These are phyloP conservation scores for Rhizophagus sp. DNA, from an alignment of 192 early-diverging fungal species.

Conservation along the genomic window DNA sequence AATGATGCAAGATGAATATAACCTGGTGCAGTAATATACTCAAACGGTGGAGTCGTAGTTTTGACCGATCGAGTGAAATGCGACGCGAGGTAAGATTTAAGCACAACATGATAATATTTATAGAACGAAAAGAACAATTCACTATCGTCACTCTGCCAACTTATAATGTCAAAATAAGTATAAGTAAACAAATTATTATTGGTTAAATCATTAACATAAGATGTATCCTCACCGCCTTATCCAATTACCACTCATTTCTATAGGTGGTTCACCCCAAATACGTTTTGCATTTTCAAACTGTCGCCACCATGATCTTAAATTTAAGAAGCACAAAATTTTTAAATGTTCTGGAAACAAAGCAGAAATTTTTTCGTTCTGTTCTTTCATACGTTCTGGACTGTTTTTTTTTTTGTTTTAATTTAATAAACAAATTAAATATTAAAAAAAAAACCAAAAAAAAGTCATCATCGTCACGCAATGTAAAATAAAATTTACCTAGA, in stretches of 20 bases:
- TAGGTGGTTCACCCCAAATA: conserved; percentile 33
- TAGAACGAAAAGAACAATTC: conserved; percentile 59
- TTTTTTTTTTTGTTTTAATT: conserved; percentile 17
- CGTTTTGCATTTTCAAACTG: conserved; percentile 46
- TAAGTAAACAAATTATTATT: background rate
- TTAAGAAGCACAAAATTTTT: conserved; percentile 38
- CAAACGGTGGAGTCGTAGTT: conserved; percentile 16
- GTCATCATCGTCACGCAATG: background rate
- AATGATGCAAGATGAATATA: conserved; percentile 50
- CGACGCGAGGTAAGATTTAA: conserved; percentile 38
- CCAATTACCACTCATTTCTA: conserved; percentile 53
- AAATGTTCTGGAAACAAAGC: conserved; percentile 44
- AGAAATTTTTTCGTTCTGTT: conserved; percentile 28
- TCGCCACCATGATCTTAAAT: conserved; percentile 40
- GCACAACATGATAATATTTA: conserved; percentile 49
- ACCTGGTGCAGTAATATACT: conserved; percentile 44
- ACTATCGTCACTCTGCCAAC: conserved; percentile 57
- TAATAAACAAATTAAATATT: background rate
- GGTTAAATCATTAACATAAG: background rate
- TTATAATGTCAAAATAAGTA: background rate
- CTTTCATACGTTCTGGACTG: conserved; percentile 33
- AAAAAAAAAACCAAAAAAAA: background rate
- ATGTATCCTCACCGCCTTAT: conserved; percentile 33
- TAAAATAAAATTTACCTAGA: background rate
- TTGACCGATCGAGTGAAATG: conserved; percentile 30